A percentile compares a stretch with the other conserved stretches of the same genome.
These are phyloP conservation scores for Mitragyna speciosa DNA, from an alignment of 257 asterid species.

Conservation along the genomic window DNA sequence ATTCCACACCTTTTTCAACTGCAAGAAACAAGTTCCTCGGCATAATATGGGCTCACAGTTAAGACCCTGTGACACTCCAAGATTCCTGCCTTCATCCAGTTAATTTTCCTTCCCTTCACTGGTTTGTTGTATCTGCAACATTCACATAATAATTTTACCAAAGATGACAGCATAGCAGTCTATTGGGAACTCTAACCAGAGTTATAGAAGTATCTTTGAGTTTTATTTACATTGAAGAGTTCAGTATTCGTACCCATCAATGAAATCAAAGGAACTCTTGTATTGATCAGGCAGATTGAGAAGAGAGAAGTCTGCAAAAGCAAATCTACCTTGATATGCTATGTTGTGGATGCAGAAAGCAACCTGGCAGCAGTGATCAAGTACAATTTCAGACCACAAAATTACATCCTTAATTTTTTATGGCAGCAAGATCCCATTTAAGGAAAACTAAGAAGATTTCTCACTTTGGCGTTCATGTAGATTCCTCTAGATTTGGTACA, in stretches of 20 bases:
- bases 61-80: constrained; percentile 59
- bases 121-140: constrained; percentile 69
- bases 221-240: background rate
- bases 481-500: constrained; percentile 85
- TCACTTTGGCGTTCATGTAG: constrained; percentile 72
- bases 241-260: constrained; percentile 66
- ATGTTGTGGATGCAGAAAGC: constrained; percentile 97
- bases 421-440: background rate
- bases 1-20: constrained; percentile 85
- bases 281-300: constrained; percentile 76
- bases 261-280: constrained; percentile 87
- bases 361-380: constrained; percentile 45
- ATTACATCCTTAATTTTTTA: background rate
- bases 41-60: constrained; percentile 94
- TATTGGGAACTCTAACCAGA: background rate
- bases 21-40: constrained; percentile 73
- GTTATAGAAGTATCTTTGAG: background rate
- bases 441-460: background rate
- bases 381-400: constrained; percentile 11
- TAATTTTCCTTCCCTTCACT: constrained; percentile 84
- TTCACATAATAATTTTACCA: constrained; percentile 14
- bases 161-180: background rate
- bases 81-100: constrained; percentile 97
- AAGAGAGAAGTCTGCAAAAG: constrained; percentile 69
- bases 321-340: constrained; percentile 91